Evolutionary conservation across 2,329 filamentous ascomycete species (phyloP).

Genomic region (Arthrobotrys megalospora): DNA sequence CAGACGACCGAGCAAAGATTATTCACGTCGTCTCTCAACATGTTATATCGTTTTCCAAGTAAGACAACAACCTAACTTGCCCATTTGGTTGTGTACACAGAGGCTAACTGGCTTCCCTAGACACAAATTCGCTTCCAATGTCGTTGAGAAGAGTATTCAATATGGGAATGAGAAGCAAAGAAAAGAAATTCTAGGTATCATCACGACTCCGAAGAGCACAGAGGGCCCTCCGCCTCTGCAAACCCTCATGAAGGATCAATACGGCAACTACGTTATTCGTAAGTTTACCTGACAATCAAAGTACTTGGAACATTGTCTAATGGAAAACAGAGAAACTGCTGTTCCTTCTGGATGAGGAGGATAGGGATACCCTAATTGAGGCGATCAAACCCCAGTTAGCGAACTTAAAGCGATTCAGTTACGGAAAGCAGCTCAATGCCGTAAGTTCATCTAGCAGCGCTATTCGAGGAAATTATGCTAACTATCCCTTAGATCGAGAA

Average conservation of each 20-base stretch:
- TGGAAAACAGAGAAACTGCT: slow-evolving; percentile 81
- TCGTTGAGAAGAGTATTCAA: slow-evolving; percentile 92
- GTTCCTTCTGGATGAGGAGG: slow-evolving; percentile 74
- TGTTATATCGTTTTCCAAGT: slow-evolving; percentile 82
- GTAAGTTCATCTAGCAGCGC: slow-evolving; percentile 52
- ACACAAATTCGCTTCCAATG: slow-evolving; percentile 96
- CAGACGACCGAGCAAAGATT: slow-evolving; percentile 80
- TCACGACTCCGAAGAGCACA: slow-evolving; percentile 73
- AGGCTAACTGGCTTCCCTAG: slow-evolving; percentile 49
- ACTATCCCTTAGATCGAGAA: slow-evolving; percentile 51
- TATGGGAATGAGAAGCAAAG: slow-evolving; percentile 79
- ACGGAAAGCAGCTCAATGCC: slow-evolving; percentile 77
- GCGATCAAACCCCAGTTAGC: slow-evolving; percentile 76
- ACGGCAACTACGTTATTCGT: slow-evolving; percentile 97
- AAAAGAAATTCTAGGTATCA: slow-evolving; percentile 76
- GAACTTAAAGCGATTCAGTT: slow-evolving; percentile 76
- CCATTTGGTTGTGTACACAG: background rate
- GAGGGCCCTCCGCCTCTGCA: slow-evolving; percentile 80
- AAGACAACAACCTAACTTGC: slow-evolving; percentile 23
- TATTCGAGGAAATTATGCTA: background rate
- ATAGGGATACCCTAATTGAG: slow-evolving; percentile 75
- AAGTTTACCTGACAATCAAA: slow-evolving; percentile 69
- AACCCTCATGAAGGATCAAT: slow-evolving; percentile 88
- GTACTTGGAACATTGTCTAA: slow-evolving; percentile 9
- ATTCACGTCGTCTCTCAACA: slow-evolving; percentile 81